Base-by-base conservation (phyloP, 768 basidiomycete species). In the Lentinula sp. region DNA sequence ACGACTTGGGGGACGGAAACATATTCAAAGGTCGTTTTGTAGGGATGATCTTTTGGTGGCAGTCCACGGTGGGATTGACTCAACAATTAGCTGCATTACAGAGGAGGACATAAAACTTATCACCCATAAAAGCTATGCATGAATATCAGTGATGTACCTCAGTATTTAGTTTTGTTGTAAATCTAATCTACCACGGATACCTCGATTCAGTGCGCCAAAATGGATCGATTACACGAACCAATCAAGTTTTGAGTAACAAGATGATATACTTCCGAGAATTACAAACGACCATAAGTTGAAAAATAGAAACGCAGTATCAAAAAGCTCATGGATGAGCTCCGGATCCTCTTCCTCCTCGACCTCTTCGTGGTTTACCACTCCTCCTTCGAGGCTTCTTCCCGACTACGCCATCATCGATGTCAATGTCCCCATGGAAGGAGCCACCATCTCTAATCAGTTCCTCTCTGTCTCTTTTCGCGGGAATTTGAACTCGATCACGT, bases 11-110 rank as follows among this genome's bases (percentile, higher is more conserved):
- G 15, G 6, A n/a, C 4, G 8, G 53, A 41, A 4, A 20, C 10
- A 54, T 37, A 39, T 3, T 39, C 9, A 39, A 0, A 39, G 9
- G 8, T 54, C 6, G 13, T 12, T 39, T 43, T 45, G 20, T 43
- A 48, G 57, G 79, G 57, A 87, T 93, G 79, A 82, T 88, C 7
- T 69, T 81, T 3, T 93, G 91, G 91, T 93, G 91, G 91, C 91
- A 93, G 73, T 76, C 70, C 16, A 93, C 90, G 2, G 74, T 91
- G 23, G 41, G 41, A n/a, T 18, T 48, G 57, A 48, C 48, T 23
- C 45, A 45, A 45, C 57, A 59, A 20, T 23, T 59, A 46, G 57
- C 57, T 49, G 57, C 45, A 18, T 36, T 49, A 28, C 48, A 59
- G 23, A 59, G 57, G 33, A 16, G 48, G 9, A 28, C 46, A 46